Evolutionary conservation across 2,329 filamentous ascomycete genomes (phyloP).

Genomic region (Eutypella sp.): DNA sequence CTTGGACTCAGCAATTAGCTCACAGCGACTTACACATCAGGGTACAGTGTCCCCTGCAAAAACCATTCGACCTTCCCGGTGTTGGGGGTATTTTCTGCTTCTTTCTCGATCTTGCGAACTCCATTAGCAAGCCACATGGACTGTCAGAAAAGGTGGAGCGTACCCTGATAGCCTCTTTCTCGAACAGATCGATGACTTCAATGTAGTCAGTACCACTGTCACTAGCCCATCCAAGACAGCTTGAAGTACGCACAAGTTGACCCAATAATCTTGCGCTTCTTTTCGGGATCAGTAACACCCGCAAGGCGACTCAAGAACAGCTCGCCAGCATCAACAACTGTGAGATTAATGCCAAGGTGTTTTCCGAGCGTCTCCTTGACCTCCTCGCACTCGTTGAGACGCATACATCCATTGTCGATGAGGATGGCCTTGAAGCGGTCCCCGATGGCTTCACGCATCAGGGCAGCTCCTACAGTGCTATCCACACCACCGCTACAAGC

Average conservation of each 20-base stretch:
- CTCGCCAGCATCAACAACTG: slow-evolving; percentile 74
- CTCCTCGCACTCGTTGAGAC: slow-evolving; percentile 75
- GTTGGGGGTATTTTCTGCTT: slow-evolving; percentile 58
- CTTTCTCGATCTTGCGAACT: slow-evolving; percentile 55
- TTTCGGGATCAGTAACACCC: slow-evolving; percentile 74
- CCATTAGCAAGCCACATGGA: background rate
- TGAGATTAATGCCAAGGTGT: slow-evolving; percentile 85
- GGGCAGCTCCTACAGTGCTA: slow-evolving; percentile 77
- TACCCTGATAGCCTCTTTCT: slow-evolving; percentile 58
- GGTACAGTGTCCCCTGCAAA: slow-evolving; percentile 78
- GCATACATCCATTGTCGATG: slow-evolving; percentile 81
- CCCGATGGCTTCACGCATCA: slow-evolving; percentile 80
- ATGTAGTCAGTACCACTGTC: slow-evolving; percentile 1
- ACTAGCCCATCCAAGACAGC: slow-evolving; percentile 5
- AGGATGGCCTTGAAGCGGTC: slow-evolving; percentile 81
- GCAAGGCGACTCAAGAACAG: slow-evolving; percentile 71
- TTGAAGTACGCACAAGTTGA: slow-evolving; percentile 41
- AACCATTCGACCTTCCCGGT: slow-evolving; percentile 82
- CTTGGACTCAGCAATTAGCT: background rate
- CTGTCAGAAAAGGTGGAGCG: background rate
- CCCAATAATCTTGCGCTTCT: slow-evolving; percentile 89
- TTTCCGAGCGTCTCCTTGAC: slow-evolving; percentile 76
- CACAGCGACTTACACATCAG: slow-evolving; percentile 20
- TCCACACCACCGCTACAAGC: slow-evolving; percentile 77
- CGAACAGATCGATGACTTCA: slow-evolving; percentile 74